Evolutionary conservation across 2,329 filamentous ascomycete genomes (phyloP), one percentile per base, ranked within the genome.

Genomic region (Colletotrichum sp.): DNA sequence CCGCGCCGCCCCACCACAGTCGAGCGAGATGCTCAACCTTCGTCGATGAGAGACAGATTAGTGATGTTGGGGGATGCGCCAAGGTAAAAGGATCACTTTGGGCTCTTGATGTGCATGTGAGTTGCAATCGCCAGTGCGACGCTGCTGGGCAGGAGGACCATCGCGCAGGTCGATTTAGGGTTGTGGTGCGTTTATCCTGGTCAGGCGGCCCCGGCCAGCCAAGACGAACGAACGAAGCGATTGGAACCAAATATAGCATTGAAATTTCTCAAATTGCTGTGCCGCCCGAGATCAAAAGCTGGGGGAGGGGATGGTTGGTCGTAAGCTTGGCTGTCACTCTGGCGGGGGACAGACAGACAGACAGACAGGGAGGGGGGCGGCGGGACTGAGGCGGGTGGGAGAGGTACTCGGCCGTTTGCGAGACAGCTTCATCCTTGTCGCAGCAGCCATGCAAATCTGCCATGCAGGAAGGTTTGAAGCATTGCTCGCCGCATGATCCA

Each of bases 401-500:
- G 34, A 10, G 26, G 44, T 21, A 21, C 44, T 49, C 24, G 36
- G 63, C 69, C 26, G 49, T 68, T 64, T 63, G 66, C 67, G 34
- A 72, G 62, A 62, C 36, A 63, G 72, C 68, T 75, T 24, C 28
- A 67, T 62, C 52, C 72, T 21, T 24, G 68, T 49, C 44, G 44
- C 44, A 62, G 26, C 55, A 59, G 55, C 21, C 21, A 24, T 57
- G 15, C 28, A 32, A 34, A 62, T 30, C 59, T 21, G 63, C 34
- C 72, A 59, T 24, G 39, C 67, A 49, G 36, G 10, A 66, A 44
- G 55, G 62, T 63, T 57, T 55, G 68, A n/a, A 24, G 67, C 66
- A 71, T 34, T 60, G 60, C 72, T 52, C 72, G 63, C 62, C 21
- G n/a, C 52, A 72, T 26, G 69, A 63, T 57, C 62, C 68, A 65